phyloP scores from a whole-genome alignment of 495 filamentous ascomycete genomes.

The Aspergillus affinis region DNA sequence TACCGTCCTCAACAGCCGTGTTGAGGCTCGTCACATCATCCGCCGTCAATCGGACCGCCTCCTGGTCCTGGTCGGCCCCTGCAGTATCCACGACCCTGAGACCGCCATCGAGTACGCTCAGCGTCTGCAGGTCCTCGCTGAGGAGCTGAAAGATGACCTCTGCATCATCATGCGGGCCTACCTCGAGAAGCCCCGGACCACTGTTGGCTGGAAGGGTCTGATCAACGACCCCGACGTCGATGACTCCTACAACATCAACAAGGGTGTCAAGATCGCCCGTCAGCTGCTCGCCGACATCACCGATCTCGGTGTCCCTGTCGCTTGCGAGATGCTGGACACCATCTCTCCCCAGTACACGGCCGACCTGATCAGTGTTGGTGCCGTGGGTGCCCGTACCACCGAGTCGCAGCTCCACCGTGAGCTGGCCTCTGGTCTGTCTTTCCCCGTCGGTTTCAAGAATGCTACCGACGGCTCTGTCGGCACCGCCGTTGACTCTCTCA shows the following conservation, averaged over 20 bases:
- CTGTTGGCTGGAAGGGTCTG: conserved; percentile 91
- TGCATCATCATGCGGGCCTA: conserved; percentile 90
- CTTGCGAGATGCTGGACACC: conserved; percentile 89
- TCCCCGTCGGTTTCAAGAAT: conserved; percentile 95
- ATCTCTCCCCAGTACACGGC: conserved; percentile 86
- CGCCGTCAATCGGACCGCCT: conserved; percentile 66
- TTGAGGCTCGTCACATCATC: conserved; percentile 71
- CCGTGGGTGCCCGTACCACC: conserved; percentile 86
- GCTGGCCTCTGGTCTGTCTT: conserved; percentile 84
- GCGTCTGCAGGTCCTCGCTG: conserved; percentile 64
- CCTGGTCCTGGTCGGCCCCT: conserved; percentile 83
- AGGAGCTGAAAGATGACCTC: conserved; percentile 70
- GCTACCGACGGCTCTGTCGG: conserved; percentile 81
- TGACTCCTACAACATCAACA: conserved; percentile 91
- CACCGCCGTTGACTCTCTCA: conserved; percentile 86
- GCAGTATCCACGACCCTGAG: conserved; percentile 85
- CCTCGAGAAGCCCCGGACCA: conserved; percentile 91
- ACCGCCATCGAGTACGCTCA: conserved; percentile 75
- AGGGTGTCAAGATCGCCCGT: conserved; percentile 75
- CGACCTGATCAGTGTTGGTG: conserved; percentile 83
- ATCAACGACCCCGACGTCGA: conserved; percentile 96
- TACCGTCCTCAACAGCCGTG: conserved; percentile 72
- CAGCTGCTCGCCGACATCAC: conserved; percentile 82
- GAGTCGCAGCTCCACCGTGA: conserved; percentile 88
- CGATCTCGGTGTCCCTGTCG: conserved; percentile 75